Evolutionary conservation across 179 eudicot species (phyloP), one percentile per base, ranked within the genome.

Genomic region (Silene coronaria): DNA sequence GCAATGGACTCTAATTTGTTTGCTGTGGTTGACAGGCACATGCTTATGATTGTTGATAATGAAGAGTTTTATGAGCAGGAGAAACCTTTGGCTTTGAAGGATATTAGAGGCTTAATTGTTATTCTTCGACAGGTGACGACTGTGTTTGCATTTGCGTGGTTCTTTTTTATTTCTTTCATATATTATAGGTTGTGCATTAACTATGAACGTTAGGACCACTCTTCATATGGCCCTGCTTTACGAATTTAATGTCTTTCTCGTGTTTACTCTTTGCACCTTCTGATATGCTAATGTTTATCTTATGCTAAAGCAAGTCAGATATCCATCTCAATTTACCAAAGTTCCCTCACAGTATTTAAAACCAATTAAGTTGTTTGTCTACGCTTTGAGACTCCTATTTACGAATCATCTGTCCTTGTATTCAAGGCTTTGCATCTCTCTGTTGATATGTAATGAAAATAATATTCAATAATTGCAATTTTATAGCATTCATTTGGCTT

Each of bases 11-110:
- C 67, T 21, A 77, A 63, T 45, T 24, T 55, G 8, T 72, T 75
- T 6, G 72, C 70, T 80, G 53, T 78, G 62, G 7, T 82, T 78
- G 82, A 69, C 87, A 95, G 99, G 91, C 91, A 95, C 85, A 95
- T 95, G 99, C 97, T 95, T 75, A 91, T 82, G 91, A 87, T 95
- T 70, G 97, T 95, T 84, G 97, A 92, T 76, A 95, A 92, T 81
- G 99, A 95, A 87, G 99, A 95, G 82, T 95, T 95, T 73, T 95
- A 95, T 76, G 99, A 92, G 80, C 89, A 88, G 75, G 99, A 95
- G 85, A 95, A 87, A 80, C 99, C 99, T 24, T 82, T 95, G 61
- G 87, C 97, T 12, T 82, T 92, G 77, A 85, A 80, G 85, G 99
- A 95, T 81, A 89, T 92, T 71, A 89, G 90, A 88, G 76, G 77